These are phyloP conservation scores for Aspergillus biplanus DNA, from an alignment of 495 filamentous ascomycete genomes.

Conservation along the genomic window DNA sequence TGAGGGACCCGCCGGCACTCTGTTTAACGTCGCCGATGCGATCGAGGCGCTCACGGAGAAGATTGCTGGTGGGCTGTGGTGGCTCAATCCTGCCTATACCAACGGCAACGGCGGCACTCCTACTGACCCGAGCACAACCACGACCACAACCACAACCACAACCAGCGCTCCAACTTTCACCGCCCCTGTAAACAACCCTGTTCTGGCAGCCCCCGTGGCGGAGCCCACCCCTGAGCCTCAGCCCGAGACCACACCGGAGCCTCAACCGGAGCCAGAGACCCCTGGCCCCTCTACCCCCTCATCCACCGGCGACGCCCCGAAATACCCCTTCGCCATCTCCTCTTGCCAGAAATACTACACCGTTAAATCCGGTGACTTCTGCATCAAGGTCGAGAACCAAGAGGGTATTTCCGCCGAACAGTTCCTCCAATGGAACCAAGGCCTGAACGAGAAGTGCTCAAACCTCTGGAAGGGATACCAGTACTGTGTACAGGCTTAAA, in stretches of 20 bases:
- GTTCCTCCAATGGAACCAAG: slow-evolving; percentile 44
- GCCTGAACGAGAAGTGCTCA: slow-evolving; percentile 37
- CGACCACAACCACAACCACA: slow-evolving; percentile 9
- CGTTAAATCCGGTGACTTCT: slow-evolving; percentile 46
- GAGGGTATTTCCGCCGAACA: slow-evolving; percentile 32
- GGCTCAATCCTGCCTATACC: background rate
- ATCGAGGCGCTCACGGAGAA: background rate
- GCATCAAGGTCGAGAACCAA: slow-evolving; percentile 38
- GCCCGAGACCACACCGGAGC: background rate
- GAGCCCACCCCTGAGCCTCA: background rate
- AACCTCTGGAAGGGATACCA: slow-evolving; percentile 48
- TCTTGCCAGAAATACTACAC: slow-evolving; percentile 48
- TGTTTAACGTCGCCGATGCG: background rate
- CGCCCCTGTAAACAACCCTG: background rate
- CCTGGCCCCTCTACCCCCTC: background rate
- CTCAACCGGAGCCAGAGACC: background rate
- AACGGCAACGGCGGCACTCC: background rate
- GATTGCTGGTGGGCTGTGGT: background rate
- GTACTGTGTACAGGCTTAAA: slow-evolving; percentile 36
- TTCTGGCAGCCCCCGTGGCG: background rate
- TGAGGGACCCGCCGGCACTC: slow-evolving; percentile 30
- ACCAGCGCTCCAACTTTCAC: background rate
- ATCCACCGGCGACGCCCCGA: slow-evolving; percentile 2
- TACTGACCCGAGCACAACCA: background rate
- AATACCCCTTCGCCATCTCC: slow-evolving; percentile 15